Conservation (phyloP, 495 filamentous ascomycete species). For the Cladorrhinum samala region DNA sequence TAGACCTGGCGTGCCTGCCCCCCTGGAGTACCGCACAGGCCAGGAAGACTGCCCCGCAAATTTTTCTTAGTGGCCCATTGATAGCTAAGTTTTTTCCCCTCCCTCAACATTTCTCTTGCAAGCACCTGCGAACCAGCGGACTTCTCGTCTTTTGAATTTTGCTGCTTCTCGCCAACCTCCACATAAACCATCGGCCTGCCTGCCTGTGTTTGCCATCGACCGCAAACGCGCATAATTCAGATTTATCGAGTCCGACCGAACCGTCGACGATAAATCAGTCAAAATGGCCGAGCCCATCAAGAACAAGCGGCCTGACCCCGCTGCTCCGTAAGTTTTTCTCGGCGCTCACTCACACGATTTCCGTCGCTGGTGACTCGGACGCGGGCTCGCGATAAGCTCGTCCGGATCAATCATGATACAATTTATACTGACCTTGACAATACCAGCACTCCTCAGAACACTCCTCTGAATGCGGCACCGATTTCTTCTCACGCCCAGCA, state of each 20-base stretch:
- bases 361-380: background rate
- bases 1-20: background rate
- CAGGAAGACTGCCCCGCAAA: conserved; percentile 24
- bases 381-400: conserved; percentile 4
- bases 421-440: conserved; percentile 7
- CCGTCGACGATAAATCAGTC: conserved; percentile 8
- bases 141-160: conserved; percentile 9
- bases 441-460: conserved; percentile 87
- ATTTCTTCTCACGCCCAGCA: conserved; percentile 97
- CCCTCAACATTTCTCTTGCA: conserved; percentile 27
- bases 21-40: conserved; percentile 12
- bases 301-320: conserved; percentile 79
- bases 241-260: background rate
- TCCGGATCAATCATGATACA: conserved; percentile 25
- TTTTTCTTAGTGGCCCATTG: conserved; percentile 23
- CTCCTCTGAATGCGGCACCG: conserved; percentile 86
- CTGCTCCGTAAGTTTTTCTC: conserved; percentile 60
- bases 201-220: conserved; percentile 2
- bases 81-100: conserved; percentile 25
- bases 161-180: conserved; percentile 5
- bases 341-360: background rate
- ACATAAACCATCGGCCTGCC: conserved; percentile 2
- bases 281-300: conserved; percentile 85
- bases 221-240: background rate
- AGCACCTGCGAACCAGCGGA: conserved; percentile 15